A percentile compares a stretch with the other conserved stretches of the same genome.
Conservation (phyloP, 371 early-diverging fungal species). For the Actinomortierella wolfii region DNA sequence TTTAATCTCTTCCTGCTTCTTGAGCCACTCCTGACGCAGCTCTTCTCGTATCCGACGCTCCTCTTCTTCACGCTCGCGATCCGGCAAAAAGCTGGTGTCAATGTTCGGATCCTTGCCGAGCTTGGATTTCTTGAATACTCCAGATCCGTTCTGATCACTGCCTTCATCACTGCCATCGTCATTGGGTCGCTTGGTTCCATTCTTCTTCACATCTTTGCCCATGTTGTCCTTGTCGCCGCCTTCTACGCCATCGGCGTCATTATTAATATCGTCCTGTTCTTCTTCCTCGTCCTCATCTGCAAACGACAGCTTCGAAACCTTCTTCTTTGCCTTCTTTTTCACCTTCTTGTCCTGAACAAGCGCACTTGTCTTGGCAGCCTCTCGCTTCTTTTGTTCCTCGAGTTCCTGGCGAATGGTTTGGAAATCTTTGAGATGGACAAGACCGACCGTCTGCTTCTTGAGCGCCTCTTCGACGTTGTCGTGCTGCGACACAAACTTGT, state of each 20-base stretch:
- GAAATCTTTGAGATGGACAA: conserved; percentile 90
- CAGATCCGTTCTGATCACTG: conserved; percentile 34
- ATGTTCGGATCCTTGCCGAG: conserved; percentile 87
- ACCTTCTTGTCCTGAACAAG: conserved; percentile 56
- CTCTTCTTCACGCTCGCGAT: conserved; percentile 84
- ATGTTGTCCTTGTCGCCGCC: conserved; percentile 47
- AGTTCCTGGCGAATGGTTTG: conserved; percentile 81
- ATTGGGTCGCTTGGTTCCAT: conserved; percentile 6
- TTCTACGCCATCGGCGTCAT: conserved; percentile 2
- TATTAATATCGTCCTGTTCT: conserved; percentile 45
- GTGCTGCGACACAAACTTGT: conserved; percentile 82
- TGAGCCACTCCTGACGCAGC: conserved; percentile 79
- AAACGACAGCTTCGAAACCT: conserved; percentile 69
- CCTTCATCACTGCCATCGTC: conserved; percentile 2
- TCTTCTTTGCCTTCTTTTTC: conserved; percentile 69
- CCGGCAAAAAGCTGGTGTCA: conserved; percentile 94
- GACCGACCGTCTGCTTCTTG: conserved; percentile 87
- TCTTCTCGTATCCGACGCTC: conserved; percentile 79
- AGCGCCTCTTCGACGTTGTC: conserved; percentile 82
- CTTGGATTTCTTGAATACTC: conserved; percentile 57
- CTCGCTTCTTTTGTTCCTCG: conserved; percentile 79
- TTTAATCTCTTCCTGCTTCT: conserved; percentile 80
- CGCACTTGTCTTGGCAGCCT: conserved; percentile 70
- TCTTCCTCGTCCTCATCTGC: conserved; percentile 64
- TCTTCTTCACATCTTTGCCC: conserved; percentile 17